Evolutionary conservation across 805 yeast genomes (phyloP).

Genomic region (Soucietia sequanensis): DNA sequence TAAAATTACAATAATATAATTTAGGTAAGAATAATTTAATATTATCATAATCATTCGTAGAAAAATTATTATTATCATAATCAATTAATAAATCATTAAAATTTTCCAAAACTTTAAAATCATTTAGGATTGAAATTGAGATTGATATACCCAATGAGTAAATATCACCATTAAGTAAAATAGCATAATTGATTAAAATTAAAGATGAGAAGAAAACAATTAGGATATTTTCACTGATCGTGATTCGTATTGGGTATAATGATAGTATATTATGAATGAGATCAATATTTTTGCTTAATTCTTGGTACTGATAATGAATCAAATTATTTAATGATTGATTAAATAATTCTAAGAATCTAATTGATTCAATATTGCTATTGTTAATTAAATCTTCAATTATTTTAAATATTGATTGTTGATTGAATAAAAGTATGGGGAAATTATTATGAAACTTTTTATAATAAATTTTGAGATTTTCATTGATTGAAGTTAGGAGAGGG

Average conservation of each 20-base stretch:
- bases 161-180: slow-evolving; percentile 57
- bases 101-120: slow-evolving; percentile 50
- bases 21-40: slow-evolving; percentile 35
- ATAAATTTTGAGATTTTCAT: slow-evolving; percentile 37
- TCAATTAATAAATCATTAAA: slow-evolving; percentile 40
- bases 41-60: slow-evolving; percentile 18
- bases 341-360: slow-evolving; percentile 40
- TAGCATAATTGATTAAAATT: slow-evolving; percentile 49
- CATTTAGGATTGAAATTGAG: slow-evolving; percentile 55
- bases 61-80: slow-evolving; percentile 7
- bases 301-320: slow-evolving; percentile 29
- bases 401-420: slow-evolving; percentile 22
- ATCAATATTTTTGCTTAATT: slow-evolving; percentile 27
- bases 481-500: slow-evolving; percentile 26
- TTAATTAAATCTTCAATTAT: slow-evolving; percentile 18
- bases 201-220: slow-evolving; percentile 29
- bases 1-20: slow-evolving; percentile 45
- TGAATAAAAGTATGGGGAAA: slow-evolving; percentile 46
- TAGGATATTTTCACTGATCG: slow-evolving; percentile 23
- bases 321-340: slow-evolving; percentile 38
- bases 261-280: slow-evolving; percentile 33
- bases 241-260: slow-evolving; percentile 32
- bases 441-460: slow-evolving; percentile 42
- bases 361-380: slow-evolving; percentile 28
- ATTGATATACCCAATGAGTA: slow-evolving; percentile 56